Base-by-base conservation (phyloP, 768 basidiomycete genomes). In the Asterophora parasitica region DNA sequence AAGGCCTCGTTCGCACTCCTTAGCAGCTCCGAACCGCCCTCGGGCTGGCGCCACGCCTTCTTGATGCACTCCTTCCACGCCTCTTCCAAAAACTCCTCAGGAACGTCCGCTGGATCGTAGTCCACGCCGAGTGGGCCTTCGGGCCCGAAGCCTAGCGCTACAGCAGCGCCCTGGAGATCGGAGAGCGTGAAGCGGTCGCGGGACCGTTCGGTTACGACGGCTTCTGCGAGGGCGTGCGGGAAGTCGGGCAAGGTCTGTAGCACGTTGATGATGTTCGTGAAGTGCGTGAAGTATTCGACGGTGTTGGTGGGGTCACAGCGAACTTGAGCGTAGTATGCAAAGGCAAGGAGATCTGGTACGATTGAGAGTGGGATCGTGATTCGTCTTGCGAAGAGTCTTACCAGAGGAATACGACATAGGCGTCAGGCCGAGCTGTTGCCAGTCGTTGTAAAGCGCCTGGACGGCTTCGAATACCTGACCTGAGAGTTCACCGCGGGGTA, bases 271-370 rank as follows among this genome's bases (percentile, higher is more conserved):
- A 89, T 69, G 34, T 65, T 64, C 26, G 68, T 72, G 34, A 91
- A 66, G 44, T 73, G 70, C 2, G 78, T 75, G 62, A 88, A 90
- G 61, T 89, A 85, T 11, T 66, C 60, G 4, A 79, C 54, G 0
- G 88, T 90, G 31, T 72, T 66, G 3, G 64, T 68, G 26, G 88
- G 87, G 57, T 91, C 82, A 63, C 90, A 92, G 50, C 88, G 84
- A 59, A 81, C 85, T 63, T 92, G 88, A 0, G 87, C 83, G 46
- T 83, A 65, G 58, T 92, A 92, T 1, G 82, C 88, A 61, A 88
- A 91, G n/a, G 70, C 69, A 44, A 92, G 73, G 10, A 88, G 68
- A 17, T 85, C 89, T 92, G n/a, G 16, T 4, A 32, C 23, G 34
- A 50, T 51, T 30, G 42, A 40, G 39, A 36, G 17, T 11, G 28